Base-by-base conservation (phyloP, 2,329 filamentous ascomycete species). In the Sporothrix protearum region DNA sequence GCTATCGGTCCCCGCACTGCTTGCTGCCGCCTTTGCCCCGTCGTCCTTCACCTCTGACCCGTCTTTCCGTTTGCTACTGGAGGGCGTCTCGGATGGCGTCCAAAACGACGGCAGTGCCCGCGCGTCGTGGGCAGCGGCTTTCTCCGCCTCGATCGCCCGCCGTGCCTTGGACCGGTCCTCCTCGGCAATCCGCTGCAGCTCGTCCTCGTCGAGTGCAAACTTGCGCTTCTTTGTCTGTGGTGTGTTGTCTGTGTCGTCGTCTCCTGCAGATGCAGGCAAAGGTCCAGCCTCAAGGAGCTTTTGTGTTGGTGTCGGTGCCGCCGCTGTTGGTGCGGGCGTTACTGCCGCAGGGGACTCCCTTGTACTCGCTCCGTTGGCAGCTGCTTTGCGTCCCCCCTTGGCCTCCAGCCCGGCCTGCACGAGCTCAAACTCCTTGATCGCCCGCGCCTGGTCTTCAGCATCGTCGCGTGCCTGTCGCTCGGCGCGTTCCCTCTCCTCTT, bases 51-150 rank as follows among this genome's bases (percentile, higher is more conserved):
- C 45, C 7, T 36, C 33, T 16, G 28, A 10, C 22, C 36, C 57
- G 10, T 63, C 59, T 7, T 45, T 45, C 22, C 14, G 36, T 45
- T 33, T 68, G 57, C 14, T 30, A 66, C 28, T 84, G 82, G 63
- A 87, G 0, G 93, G 93, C 0, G 92, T 96, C 71, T 95, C 87
- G 0, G 91, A 92, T 0, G 94, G 95, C 0, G 95, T 91, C 96
- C 95, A 98, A 82, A 98, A 98, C 0, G 93, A 96, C 0, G 93
- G 92, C 0, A 97, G 82, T 0, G 73, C 72, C 19, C 86, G 86
- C 0, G 88, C 86, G 80, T 91, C 92, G 9, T 86, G 84, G 2
- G 88, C 86, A 78, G 89, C 80, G 22, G 76, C 89, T 83, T 90
- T 92, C 79, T 96, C 92, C 55, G 88, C 87, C 69, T 92, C 89